Conservation (phyloP, 805 yeast species). For the Spathaspora passalidarum region DNA sequence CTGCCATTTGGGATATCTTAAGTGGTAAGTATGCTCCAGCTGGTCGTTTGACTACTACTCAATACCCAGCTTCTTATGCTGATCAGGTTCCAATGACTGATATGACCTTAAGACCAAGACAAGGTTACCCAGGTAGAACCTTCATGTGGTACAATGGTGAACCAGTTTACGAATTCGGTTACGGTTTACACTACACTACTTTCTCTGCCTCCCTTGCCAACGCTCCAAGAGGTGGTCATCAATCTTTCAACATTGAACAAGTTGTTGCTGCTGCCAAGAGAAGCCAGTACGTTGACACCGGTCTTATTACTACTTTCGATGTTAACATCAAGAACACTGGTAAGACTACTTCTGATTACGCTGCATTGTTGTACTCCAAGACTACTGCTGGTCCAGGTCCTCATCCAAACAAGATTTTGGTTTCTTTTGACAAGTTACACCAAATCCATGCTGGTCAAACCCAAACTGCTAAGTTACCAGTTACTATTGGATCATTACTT, state of each 20-base stretch:
- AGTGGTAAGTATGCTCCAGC: conserved; percentile 6
- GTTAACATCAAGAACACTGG: conserved; percentile 4
- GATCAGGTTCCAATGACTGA: conserved; percentile 7
- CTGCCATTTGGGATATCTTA: conserved; percentile 5
- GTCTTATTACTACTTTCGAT: conserved; percentile 1
- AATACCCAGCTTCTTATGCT: conserved; percentile 7
- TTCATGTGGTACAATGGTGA: conserved; percentile 7
- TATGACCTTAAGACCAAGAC: conserved; percentile 7
- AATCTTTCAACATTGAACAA: conserved; percentile 2
- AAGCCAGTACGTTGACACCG: conserved; percentile 1
- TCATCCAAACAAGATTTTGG: conserved; percentile 4
- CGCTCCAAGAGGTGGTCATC: neutral
- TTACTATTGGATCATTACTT: conserved; percentile 4
- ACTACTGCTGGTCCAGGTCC: conserved; percentile 7
- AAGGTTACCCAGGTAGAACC: conserved; percentile 8
- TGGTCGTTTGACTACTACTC: conserved; percentile 9
- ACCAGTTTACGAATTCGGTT: conserved; percentile 11
- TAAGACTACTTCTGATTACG: conserved; percentile 6
- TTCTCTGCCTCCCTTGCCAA: conserved; percentile 5
- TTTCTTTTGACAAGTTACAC: conserved; percentile 4
- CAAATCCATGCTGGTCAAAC: neutral
- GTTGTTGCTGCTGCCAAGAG: neutral
- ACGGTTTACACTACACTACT: conserved; percentile 10
- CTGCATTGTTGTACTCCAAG: conserved; percentile 4
- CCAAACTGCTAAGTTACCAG: conserved; percentile 5